Conservation (phyloP, 2,329 filamentous ascomycete genomes). For the Trichoderma sp. region DNA sequence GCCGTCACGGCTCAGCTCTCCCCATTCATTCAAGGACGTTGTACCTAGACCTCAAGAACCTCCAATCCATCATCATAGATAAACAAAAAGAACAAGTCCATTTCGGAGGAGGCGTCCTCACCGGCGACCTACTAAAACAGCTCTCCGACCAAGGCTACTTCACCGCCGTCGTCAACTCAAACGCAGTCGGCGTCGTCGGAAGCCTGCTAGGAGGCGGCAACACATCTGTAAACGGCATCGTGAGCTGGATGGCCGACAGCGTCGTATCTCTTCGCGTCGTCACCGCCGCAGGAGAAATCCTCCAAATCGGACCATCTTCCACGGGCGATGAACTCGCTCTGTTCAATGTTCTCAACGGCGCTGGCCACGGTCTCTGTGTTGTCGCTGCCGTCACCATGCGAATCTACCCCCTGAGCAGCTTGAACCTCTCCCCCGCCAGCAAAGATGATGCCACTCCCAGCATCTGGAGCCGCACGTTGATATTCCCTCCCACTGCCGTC, state of each 20-base stretch:
- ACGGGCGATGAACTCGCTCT: conserved; percentile 30
- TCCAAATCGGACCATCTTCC: conserved; percentile 27
- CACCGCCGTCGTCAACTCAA: conserved; percentile 32
- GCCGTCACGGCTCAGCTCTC: conserved; percentile 37
- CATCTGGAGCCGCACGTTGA: conserved; percentile 35
- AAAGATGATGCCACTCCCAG: conserved; percentile 24
- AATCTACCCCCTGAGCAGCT: conserved; percentile 27
- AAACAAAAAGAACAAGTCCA: conserved; percentile 29
- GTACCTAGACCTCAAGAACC: conserved; percentile 38
- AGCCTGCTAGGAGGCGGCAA: conserved; percentile 33
- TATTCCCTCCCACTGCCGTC: conserved; percentile 32
- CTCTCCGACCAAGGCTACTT: conserved; percentile 34
- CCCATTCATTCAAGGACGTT: conserved; percentile 31
- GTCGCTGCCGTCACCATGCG: conserved; percentile 34
- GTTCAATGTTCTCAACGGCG: conserved; percentile 37
- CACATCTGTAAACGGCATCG: conserved; percentile 31
- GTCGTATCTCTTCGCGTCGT: conserved; percentile 33
- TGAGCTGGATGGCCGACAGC: conserved; percentile 38
- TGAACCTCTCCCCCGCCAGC: conserved; percentile 31
- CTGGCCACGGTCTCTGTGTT: conserved; percentile 38
- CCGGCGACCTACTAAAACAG: conserved; percentile 30
- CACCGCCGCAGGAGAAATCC: conserved; percentile 24
- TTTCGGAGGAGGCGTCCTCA: conserved; percentile 34
- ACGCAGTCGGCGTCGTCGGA: conserved; percentile 33
- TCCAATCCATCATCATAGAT: conserved; percentile 34